These are phyloP conservation scores for Staphylotrichum tortipilum DNA, from an alignment of 495 filamentous ascomycete genomes.

Conservation along the genomic window DNA sequence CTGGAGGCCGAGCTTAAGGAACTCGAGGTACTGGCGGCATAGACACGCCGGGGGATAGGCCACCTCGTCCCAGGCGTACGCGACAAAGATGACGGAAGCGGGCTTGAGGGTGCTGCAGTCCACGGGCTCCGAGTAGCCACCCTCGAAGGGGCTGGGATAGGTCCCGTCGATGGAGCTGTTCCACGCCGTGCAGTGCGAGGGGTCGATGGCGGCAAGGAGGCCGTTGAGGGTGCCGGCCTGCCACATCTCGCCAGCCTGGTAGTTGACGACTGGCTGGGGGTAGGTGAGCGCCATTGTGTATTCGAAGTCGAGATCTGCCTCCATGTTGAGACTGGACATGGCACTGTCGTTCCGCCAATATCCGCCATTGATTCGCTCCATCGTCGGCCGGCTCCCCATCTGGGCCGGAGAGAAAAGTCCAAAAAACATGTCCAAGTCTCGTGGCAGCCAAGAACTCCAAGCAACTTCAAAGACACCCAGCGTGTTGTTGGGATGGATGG, in stretches of 20 bases:
- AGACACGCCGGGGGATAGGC: constrained; percentile 19
- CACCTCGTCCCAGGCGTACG: constrained; percentile 24
- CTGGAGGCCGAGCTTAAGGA: constrained; percentile 55
- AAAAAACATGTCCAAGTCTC: constrained; percentile 54
- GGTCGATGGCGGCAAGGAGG: constrained; percentile 43
- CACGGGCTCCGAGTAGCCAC: constrained; percentile 21
- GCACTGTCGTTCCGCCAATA: constrained; percentile 8
- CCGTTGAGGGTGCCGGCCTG: constrained; percentile 44
- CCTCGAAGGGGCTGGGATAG: constrained; percentile 40
- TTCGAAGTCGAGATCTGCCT: constrained; percentile 24
- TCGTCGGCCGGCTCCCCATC: constrained; percentile 10
- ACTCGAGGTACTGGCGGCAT: constrained; percentile 26
- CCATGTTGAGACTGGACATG: constrained; percentile 18
- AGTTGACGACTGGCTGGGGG: constrained; percentile 48
- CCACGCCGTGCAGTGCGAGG: constrained; percentile 42
- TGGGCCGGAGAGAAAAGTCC: constrained; percentile 27
- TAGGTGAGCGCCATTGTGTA: constrained; percentile 34
- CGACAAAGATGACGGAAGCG: constrained; percentile 28
- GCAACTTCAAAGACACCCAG: constrained; percentile 28
- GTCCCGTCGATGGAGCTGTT: constrained; percentile 37
- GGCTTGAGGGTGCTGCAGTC: constrained; percentile 45
- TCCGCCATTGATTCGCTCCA: constrained; percentile 19
- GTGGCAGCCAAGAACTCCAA: constrained; percentile 4
- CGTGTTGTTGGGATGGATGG: constrained; percentile 14
- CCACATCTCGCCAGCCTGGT: constrained; percentile 46